phyloP scores from a whole-genome alignment of 257 asterid genomes.

The Forsythia suspensa region DNA sequence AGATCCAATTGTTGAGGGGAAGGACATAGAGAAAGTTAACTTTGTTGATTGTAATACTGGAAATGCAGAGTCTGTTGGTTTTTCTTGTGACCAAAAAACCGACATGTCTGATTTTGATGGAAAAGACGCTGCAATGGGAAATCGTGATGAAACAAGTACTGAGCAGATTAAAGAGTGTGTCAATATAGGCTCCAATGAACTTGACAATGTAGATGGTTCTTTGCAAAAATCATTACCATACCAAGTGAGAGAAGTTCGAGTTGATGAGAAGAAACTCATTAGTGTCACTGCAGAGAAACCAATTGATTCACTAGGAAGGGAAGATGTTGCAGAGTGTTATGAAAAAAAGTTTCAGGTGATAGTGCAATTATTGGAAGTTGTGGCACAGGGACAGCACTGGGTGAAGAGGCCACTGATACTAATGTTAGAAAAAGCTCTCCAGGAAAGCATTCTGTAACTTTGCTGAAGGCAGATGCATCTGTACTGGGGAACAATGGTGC shows the following conservation, averaged over 20 bases:
- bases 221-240: slow-evolving; percentile 31
- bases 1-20: slow-evolving; percentile 27
- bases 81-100: slow-evolving; percentile 26
- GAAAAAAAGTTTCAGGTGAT: slow-evolving; percentile 34
- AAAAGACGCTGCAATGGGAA: slow-evolving; percentile 27
- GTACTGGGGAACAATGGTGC: slow-evolving; percentile 36
- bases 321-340: slow-evolving; percentile 29
- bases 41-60: slow-evolving; percentile 26
- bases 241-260: slow-evolving; percentile 27
- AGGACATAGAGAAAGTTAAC: slow-evolving; percentile 25
- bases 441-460: slow-evolving; percentile 35
- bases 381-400: slow-evolving; percentile 29
- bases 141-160: slow-evolving; percentile 28
- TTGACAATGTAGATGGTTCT: slow-evolving; percentile 32
- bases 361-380: slow-evolving; percentile 32
- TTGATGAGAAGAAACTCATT: slow-evolving; percentile 33
- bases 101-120: slow-evolving; percentile 23
- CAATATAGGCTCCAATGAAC: slow-evolving; percentile 23
- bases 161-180: slow-evolving; percentile 33
- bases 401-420: slow-evolving; percentile 37
- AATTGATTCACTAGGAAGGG: slow-evolving; percentile 28
- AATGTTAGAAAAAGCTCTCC: slow-evolving; percentile 32
- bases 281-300: slow-evolving; percentile 30
- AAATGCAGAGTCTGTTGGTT: slow-evolving; percentile 30
- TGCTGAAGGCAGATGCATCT: slow-evolving; percentile 45